Evolutionary conservation across 2,329 filamentous ascomycete species (phyloP), one percentile per base, ranked within the genome.

Genomic region (Curvularia verruculosa): DNA sequence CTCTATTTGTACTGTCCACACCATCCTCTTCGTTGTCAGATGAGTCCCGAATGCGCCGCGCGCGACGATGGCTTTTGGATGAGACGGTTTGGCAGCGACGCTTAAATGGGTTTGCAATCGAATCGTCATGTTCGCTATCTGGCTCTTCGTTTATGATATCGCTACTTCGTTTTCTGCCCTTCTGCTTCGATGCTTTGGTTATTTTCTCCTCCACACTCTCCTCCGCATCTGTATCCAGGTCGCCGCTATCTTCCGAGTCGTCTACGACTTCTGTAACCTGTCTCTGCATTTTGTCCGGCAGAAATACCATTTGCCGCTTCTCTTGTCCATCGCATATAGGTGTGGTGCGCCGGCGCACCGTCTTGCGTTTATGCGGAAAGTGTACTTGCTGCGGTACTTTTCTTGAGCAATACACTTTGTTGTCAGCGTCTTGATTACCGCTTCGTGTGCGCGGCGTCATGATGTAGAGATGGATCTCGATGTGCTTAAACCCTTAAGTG

Each of bases 331-430:
- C 61, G 31, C 58, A 56, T 39, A 50, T 45, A 1, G 49, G 26
- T 6, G 57, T 52, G 0, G 60, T 43, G 18, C 58, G 71, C n/a
- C 58, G 53, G 18, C 69, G 69, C 40, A 74, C 71, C 1, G 48
- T 66, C 54, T 73, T 75, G 44, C 58, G 57, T 49, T 57, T 62
- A 31, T 68, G 65, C 3, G 73, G 71, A 26, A 75, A 75, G 39
- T 64, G 53, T 7, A 60, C 47, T 37, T 75, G 73, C 34, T 71
- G 63, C 7, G 71, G 68, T 2, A 67, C 51, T 41, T 68, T 75
- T 43, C 70, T 75, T 10, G 71, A 68, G 19, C 70, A 72, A 54
- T 73, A 75, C 31, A 66, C 65, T 44, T 70, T 74, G 48, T 52
- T 68, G 13, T 65, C 54, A 10, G 62, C 56, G 7, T 70, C 61